Evolutionary conservation across 2,329 filamentous ascomycete species (phyloP), one percentile per base, ranked within the genome.

Genomic region (Bipolaris victoriae): DNA sequence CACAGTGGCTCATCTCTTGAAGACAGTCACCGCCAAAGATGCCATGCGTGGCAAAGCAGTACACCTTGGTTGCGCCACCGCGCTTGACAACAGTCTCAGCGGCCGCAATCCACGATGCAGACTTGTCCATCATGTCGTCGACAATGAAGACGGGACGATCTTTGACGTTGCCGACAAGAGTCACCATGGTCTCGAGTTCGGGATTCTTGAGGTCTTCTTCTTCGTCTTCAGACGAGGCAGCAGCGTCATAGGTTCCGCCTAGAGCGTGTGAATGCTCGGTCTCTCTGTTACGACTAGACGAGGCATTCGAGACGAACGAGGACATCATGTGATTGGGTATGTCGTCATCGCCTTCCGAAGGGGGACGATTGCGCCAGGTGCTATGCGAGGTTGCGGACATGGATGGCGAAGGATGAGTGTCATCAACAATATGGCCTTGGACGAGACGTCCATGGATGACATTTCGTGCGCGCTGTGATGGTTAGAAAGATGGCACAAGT

Each of bases 71-170:
- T 1, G 95, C 95, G 43, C 87, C 86, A 63, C 95, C 96, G 63
- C 90, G 87, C 82, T 98, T 98, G 51, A 97, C 91, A 2, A 97
- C 94, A 1, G 93, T 96, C 81, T 99, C 95, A 11, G 95, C 95
- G 6, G 95, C 95, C 5, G 94, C 94, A 66, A 99, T 96, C 95
- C 95, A 99, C 6, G 92, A 97, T 13, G 90, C 91, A 9, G 92
- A 88, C 80, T 97, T 97, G 80, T 99, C 95, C 71, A 99, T 97
- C 90, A 99, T 98, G 76, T 99, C 95, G 75, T 99, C 95, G 48
- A 99, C 90, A 60, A 99, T 92, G 74, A 99, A 90, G 52, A 98
- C 95, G 0, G 91, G 89, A 57, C 91, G 87, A 73, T 91, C 88
- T 72, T 88, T 90, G 58, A 99, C 95, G 69, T 98, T 91, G 59